Percentiles rank a stretch among this genome's conserved stretches.
These are phyloP conservation scores for Aspergillus fischeri DNA, from an alignment of 2,329 filamentous ascomycete genomes.

Conservation along the genomic window DNA sequence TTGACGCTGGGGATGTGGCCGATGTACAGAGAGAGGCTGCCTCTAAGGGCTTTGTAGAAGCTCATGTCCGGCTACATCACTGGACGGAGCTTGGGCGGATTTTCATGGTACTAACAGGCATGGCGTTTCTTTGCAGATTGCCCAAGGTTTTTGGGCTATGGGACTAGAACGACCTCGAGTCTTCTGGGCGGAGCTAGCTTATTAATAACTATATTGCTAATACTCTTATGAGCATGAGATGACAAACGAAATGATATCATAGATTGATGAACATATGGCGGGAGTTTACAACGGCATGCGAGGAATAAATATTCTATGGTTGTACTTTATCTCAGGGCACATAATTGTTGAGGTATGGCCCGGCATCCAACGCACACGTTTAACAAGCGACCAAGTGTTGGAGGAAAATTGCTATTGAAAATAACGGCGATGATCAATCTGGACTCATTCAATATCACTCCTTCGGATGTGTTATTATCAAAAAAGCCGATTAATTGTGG, in stretches of 20 bases:
- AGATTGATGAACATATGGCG: slow-evolving; percentile 1
- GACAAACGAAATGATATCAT: background rate
- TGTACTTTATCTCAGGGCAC: background rate
- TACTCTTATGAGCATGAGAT: slow-evolving; percentile 13
- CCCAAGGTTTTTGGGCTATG: slow-evolving; percentile 22
- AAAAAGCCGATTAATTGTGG: slow-evolving; percentile 21
- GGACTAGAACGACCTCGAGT: slow-evolving; percentile 3
- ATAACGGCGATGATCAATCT: background rate
- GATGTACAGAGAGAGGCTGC: slow-evolving; percentile 28
- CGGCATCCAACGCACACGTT: too few relatives aligned
- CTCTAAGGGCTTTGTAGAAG: slow-evolving; percentile 40
- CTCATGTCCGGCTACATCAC: slow-evolving; percentile 39
- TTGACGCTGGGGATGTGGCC: slow-evolving; percentile 41
- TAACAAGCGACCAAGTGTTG: too few relatives aligned
- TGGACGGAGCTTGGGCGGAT: slow-evolving; percentile 44
- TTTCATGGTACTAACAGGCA: slow-evolving; percentile 37
- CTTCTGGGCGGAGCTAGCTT: background rate
- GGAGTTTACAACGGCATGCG: background rate
- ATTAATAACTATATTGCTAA: background rate
- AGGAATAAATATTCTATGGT: background rate
- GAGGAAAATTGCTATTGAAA: too few relatives aligned
- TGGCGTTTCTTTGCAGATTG: slow-evolving; percentile 31
- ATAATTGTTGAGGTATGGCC: too few relatives aligned
- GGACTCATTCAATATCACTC: background rate
- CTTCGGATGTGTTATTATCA: background rate